A percentile compares a stretch with the other conserved stretches of the same genome.
phyloP scores from a whole-genome alignment of 345 rosid genomes.

The Limnanthes douglasii region DNA sequence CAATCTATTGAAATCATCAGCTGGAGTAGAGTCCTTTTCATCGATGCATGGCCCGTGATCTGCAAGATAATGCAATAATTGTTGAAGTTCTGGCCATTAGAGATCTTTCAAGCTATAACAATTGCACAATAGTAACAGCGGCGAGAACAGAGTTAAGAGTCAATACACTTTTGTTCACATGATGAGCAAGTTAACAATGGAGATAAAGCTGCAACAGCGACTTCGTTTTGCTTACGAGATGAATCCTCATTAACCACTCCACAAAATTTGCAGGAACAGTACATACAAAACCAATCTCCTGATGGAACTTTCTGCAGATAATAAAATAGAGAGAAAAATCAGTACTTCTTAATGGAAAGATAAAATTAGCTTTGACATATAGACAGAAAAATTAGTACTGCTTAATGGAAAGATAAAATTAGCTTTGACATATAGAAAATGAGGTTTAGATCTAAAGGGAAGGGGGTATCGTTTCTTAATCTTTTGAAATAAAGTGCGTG shows the following conservation, averaged over 20 bases:
- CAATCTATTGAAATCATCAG: conserved; percentile 12
- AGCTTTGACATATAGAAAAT: too few species aligned
- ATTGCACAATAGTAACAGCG: neutral
- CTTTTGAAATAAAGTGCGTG: neutral
- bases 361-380: conserved; percentile 5
- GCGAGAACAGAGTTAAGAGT: conserved; percentile 4
- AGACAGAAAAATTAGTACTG: conserved; percentile 6
- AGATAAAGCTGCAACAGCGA: conserved; percentile 10
- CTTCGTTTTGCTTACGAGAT: conserved; percentile 11
- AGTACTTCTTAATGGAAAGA: too few species aligned
- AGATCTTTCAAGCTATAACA: conserved; percentile 1
- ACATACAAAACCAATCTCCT: conserved; percentile 78
- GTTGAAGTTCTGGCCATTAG: conserved; percentile 7
- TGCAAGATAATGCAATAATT: conserved; percentile 18
- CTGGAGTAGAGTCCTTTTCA: conserved; percentile 15
- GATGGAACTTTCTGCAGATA: conserved; percentile 73
- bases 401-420: too few species aligned
- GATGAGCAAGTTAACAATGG: conserved; percentile 30
- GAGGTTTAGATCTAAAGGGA: too few species aligned
- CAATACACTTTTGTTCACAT: conserved; percentile 81
- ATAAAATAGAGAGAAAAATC: too few species aligned
- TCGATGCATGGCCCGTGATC: conserved; percentile 60
- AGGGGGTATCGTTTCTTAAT: too few species aligned
- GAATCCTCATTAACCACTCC: conserved; percentile 26
- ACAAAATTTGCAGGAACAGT: conserved; percentile 86